Conservation (phyloP, 148 eudicot species). For the Chenopodium berlandieri region DNA sequence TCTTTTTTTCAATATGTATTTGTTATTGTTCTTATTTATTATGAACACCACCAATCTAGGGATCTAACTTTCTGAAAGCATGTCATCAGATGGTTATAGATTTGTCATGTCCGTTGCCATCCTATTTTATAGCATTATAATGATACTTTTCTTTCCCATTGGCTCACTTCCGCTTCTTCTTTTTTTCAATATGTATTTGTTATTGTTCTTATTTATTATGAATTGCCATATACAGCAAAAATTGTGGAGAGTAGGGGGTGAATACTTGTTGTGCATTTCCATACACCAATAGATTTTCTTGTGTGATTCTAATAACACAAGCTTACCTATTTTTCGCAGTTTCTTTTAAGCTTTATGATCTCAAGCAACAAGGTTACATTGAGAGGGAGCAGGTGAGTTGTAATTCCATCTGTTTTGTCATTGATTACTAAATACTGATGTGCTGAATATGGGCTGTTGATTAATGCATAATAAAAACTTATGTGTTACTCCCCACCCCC, state of each 20-base stretch:
- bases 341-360: constrained; percentile 92
- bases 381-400: constrained; percentile 81
- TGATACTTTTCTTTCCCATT: not conserved
- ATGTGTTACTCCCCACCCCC: not conserved
- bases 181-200: no score
- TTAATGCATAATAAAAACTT: not conserved
- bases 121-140: not conserved
- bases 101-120: not conserved
- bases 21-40: not conserved
- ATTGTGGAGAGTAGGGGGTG: not conserved
- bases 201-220: not conserved
- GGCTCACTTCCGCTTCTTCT: not conserved
- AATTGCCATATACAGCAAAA: not conserved
- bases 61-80: no score
- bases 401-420: not conserved
- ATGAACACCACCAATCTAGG: not conserved
- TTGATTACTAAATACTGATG: not conserved
- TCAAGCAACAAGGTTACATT: constrained; percentile 93
- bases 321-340: constrained; percentile 46
- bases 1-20: not conserved
- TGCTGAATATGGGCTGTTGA: not conserved
- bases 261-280: not conserved
- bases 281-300: not conserved
- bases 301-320: not conserved
- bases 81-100: not conserved